These are phyloP conservation scores for Emergomyces pasteurianus DNA, from an alignment of 2,329 filamentous ascomycete species.

Conservation along the genomic window DNA sequence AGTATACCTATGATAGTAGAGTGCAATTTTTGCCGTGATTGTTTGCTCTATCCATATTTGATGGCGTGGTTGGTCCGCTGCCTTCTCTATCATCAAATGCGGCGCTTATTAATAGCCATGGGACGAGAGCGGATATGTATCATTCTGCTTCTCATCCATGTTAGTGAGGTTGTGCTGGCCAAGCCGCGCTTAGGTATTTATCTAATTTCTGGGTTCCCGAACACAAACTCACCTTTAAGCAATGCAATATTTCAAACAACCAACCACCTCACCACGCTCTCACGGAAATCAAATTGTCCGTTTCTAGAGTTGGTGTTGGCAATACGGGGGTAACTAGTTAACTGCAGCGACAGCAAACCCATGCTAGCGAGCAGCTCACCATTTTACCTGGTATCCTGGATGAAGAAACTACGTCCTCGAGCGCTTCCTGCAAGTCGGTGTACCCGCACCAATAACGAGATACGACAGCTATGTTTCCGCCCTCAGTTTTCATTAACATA, in stretches of 20 bases:
- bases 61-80: too few relatives aligned
- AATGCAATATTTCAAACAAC: not conserved
- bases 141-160: too few relatives aligned
- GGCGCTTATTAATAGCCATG: too few relatives aligned
- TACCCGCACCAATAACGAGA: constrained; percentile 24
- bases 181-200: too few relatives aligned
- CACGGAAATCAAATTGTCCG: not conserved
- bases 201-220: too few relatives aligned
- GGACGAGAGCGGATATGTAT: too few relatives aligned
- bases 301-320: not conserved
- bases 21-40: too few relatives aligned
- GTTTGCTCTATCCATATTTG: too few relatives aligned
- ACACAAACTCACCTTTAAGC: too few relatives aligned
- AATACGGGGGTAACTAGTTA: not conserved
- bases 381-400: constrained; percentile 13
- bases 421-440: constrained; percentile 19
- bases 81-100: too few relatives aligned
- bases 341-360: not conserved
- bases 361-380: not conserved
- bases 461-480: constrained; percentile 28
- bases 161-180: too few relatives aligned
- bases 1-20: too few relatives aligned
- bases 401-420: constrained; percentile 14
- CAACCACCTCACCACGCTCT: not conserved
- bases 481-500: constrained; percentile 32